A percentile compares a stretch with the other conserved stretches of the same genome.
Conservation (phyloP, 108 stramenopile species). For the Asterionellopsis glacialis region DNA sequence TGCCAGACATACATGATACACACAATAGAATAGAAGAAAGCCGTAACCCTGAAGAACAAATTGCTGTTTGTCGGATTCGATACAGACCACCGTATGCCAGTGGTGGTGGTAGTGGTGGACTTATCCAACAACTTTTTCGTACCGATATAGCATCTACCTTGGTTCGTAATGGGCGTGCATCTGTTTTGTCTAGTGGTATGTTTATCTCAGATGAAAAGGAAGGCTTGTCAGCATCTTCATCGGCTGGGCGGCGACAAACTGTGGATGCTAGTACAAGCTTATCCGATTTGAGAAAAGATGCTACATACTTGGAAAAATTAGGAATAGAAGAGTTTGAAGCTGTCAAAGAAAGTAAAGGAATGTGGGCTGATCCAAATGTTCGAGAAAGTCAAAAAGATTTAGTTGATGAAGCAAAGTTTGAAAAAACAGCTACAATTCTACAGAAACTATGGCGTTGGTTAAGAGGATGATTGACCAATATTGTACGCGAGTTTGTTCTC, state of each 20-base stretch:
- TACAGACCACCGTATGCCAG: slow-evolving; percentile 25
- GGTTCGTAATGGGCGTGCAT: slow-evolving; percentile 28
- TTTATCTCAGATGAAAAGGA: no score
- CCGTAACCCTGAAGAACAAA: slow-evolving; percentile 7
- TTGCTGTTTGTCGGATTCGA: slow-evolving; percentile 51
- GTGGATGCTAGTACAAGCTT: slow-evolving; percentile 50
- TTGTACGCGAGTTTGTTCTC: no score
- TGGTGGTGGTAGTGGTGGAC: no score
- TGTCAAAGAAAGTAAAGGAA: slow-evolving; percentile 41
- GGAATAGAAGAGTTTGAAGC: slow-evolving; percentile 51
- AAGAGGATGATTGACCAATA: slow-evolving; percentile 30
- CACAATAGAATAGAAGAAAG: slow-evolving; percentile 1
- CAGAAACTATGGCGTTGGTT: slow-evolving; percentile 49
- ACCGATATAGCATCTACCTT: slow-evolving; percentile 29
- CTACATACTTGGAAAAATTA: slow-evolving; percentile 56
- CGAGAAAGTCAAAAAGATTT: slow-evolving; percentile 41
- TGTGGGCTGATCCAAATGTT: slow-evolving; percentile 53
- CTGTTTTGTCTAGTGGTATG: background rate
- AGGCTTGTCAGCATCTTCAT: slow-evolving; percentile 6
- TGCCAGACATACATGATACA: no score
- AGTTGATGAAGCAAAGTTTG: slow-evolving; percentile 49
- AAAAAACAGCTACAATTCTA: slow-evolving; percentile 27
- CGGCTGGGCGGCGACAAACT: background rate
- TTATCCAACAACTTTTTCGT: slow-evolving; percentile 25
- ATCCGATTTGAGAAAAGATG: slow-evolving; percentile 49